Conservation (phyloP, 257 asterid species). For the Petunia secreta region DNA sequence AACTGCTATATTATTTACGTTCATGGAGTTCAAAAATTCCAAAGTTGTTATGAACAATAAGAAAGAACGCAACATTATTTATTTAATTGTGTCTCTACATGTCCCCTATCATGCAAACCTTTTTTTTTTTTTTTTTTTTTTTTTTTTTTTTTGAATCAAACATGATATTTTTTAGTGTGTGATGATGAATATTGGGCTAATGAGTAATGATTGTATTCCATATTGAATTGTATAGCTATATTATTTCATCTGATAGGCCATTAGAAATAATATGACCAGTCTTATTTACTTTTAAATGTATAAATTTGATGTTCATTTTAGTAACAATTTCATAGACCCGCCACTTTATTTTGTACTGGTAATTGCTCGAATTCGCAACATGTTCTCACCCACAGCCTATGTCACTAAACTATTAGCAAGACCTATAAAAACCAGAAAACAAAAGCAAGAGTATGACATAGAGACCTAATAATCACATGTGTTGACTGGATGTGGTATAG, state of each 20-base stretch:
- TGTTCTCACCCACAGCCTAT: not conserved
- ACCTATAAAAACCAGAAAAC: not conserved
- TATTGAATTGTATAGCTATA: no score
- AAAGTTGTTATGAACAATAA: no score
- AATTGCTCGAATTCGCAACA: not conserved
- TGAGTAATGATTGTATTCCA: no score
- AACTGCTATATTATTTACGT: no score
- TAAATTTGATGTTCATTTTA: not conserved
- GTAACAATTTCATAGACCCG: not conserved
- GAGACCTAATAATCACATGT: slow-evolving; percentile 23
- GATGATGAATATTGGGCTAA: no score
- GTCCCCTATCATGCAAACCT: no score
- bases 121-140: no score
- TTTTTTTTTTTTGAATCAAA: no score
- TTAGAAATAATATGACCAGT: no score
- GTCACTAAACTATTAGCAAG: not conserved
- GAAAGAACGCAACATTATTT: not conserved
- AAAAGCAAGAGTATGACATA: slow-evolving; percentile 2
- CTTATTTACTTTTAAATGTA: not conserved
- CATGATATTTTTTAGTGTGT: no score
- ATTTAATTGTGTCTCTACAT: not conserved
- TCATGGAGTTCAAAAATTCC: not conserved
- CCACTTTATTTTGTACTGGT: not conserved
- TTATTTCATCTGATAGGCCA: no score
- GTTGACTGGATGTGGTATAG: not conserved